Evolutionary conservation across 148 eudicot genomes (phyloP).

Genomic region (Tetragonia tetragonoides): DNA sequence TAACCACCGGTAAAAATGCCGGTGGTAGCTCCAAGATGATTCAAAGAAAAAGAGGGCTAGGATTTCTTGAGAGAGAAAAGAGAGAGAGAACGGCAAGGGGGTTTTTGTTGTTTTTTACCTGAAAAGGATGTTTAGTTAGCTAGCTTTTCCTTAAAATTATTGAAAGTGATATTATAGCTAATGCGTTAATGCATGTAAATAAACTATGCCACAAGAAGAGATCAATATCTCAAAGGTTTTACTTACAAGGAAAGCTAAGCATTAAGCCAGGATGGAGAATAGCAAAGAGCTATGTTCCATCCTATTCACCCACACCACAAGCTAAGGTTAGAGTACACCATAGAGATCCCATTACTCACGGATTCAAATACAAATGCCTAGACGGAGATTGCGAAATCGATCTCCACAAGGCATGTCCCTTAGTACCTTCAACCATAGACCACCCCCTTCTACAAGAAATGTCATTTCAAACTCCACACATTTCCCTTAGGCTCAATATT

Average conservation of each 20-base stretch:
- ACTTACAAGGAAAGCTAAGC: slow-evolving; percentile 9
- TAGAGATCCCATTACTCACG: slow-evolving; percentile 21
- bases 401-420: slow-evolving; percentile 34
- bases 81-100: too few species aligned
- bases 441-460: slow-evolving; percentile 44
- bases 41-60: too few species aligned
- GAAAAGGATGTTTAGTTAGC: too few species aligned
- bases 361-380: slow-evolving; percentile 29
- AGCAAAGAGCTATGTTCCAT: slow-evolving; percentile 25
- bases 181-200: too few species aligned
- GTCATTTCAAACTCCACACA: slow-evolving; percentile 30
- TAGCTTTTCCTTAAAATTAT: too few species aligned
- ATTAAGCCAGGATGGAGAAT: slow-evolving; percentile 21
- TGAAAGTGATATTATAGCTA: too few species aligned
- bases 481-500: slow-evolving; percentile 25
- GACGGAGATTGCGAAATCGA: slow-evolving; percentile 20
- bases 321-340: slow-evolving; percentile 31
- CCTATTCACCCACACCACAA: slow-evolving; percentile 37
- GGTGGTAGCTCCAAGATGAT: too few species aligned
- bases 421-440: slow-evolving; percentile 21
- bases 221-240: neutral
- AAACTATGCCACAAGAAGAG: too few species aligned
- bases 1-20: too few species aligned
- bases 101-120: too few species aligned
- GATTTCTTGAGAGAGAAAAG: too few species aligned